Evolutionary conservation across 1,284 basidiomycete species (phyloP).

Genomic region (Ceratobasidium sp.): DNA sequence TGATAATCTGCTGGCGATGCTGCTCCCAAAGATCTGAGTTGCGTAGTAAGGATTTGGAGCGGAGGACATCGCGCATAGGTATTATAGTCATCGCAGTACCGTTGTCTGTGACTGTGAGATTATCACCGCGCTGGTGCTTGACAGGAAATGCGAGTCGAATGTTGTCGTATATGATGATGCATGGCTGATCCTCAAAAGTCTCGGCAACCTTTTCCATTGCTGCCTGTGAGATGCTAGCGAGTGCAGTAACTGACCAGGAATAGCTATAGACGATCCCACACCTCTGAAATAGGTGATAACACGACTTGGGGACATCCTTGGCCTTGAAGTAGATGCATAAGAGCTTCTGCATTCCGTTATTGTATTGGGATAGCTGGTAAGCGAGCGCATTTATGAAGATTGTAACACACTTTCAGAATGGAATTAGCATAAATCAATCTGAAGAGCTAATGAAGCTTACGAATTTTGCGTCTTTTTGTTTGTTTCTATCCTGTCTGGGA

Average conservation of each 20-base stretch:
- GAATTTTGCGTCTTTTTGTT: background rate
- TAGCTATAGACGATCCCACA: background rate
- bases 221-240: background rate
- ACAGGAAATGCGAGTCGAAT: constrained; percentile 7
- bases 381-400: constrained; percentile 23
- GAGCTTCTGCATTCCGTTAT: constrained; percentile 13
- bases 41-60: background rate
- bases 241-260: background rate
- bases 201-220: background rate
- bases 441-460: background rate
- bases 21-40: background rate
- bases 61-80: background rate
- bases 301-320: background rate
- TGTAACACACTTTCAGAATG: background rate
- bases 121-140: background rate
- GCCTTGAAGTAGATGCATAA: constrained; percentile 18
- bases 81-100: background rate
- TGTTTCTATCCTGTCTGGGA: background rate
- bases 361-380: background rate
- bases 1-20: background rate
- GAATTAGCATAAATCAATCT: background rate
- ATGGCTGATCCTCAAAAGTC: background rate
- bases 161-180: constrained; percentile 10
- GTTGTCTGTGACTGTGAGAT: background rate
- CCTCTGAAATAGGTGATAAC: background rate